Base-by-base conservation (phyloP, 257 asterid species). In the Primulina tabacum region DNA sequence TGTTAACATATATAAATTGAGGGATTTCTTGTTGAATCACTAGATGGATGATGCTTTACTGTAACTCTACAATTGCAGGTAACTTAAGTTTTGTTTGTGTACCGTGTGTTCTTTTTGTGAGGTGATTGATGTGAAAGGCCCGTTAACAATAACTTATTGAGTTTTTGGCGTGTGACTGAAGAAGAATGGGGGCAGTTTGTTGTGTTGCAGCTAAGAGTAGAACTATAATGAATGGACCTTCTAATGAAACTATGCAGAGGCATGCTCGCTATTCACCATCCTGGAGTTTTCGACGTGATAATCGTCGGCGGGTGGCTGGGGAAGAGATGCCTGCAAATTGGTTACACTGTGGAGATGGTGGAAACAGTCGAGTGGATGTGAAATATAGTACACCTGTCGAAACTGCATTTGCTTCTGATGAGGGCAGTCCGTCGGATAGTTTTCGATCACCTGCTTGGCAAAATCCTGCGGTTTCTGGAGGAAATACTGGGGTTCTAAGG, bases 241-340 rank as follows among this genome's bases (percentile, higher is more conserved):
- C 92, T 40, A 68, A 77, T 60, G 98, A 88, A 57, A 67, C 79
- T 65, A 69, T 84, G 68, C 95, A 86, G 70, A 85, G 96, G 81
- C 95, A 89, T 58, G 57, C 78, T 52, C 85, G 92, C 59, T 79
- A 84, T 85, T 94, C 99, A 9, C 99, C 99, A 64, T 84, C 89
- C 8, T 94, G 99, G 98, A 94, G 96, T 77, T 85, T 92, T 76
- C 86, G 97, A 68, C 87, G 97, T 96, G 98, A 94, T 84, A 94
- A 85, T 75, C 92, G 95, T 65, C 90, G 92, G 47, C 83, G 97
- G 37, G 96, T 91, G 60, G 95, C 90, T 58, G 99, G 95, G 75
- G 99, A 91, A 76, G 99, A 91, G 64, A 79, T 81, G n/a, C 82
- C 90, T 64, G 76, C 85, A 58, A 83, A 84, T 81, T 89, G 95